These are phyloP conservation scores for Termitomyces sp. DNA, from an alignment of 768 basidiomycete species.

Conservation along the genomic window DNA sequence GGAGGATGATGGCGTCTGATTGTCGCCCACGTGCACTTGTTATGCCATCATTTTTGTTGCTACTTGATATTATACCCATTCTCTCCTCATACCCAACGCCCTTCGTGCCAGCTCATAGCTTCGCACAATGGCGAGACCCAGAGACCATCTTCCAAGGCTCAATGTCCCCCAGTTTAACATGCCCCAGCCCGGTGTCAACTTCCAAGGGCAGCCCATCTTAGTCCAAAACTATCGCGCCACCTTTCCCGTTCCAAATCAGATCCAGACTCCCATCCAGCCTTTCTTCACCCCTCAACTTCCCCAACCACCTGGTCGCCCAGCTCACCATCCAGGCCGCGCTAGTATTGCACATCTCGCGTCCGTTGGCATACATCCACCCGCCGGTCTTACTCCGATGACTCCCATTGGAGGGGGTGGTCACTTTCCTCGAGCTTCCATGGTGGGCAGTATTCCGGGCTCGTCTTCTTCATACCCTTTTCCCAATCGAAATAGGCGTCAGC, in stretches of 20 bases:
- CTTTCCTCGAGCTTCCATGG: constrained; percentile 48
- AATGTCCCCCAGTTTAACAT: constrained; percentile 47
- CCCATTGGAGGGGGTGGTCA: constrained; percentile 45
- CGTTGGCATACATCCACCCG: constrained; percentile 51
- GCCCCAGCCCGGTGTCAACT: constrained; percentile 44
- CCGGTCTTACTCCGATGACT: constrained; percentile 45
- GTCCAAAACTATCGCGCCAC: constrained; percentile 56
- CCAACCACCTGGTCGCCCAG: constrained; percentile 44
- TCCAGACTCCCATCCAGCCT: constrained; percentile 73
- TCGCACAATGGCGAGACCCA: constrained; percentile 32
- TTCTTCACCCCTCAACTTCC: constrained; percentile 53
- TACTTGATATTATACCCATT: neutral
- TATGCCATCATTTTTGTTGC: constrained; percentile 6
- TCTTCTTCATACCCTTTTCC: constrained; percentile 41
- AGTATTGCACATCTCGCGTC: constrained; percentile 63
- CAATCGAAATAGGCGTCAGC: constrained; percentile 58
- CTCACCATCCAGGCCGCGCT: constrained; percentile 48
- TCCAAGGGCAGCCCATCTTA: constrained; percentile 42
- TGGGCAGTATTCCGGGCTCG: constrained; percentile 27
- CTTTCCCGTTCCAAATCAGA: constrained; percentile 38
- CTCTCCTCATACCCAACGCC: neutral
- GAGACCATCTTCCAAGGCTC: constrained; percentile 48
- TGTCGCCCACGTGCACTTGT: neutral
- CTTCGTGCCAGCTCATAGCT: constrained; percentile 2
- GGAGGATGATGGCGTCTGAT: too few species aligned